phyloP scores from a whole-genome alignment of 176 grass and related monocot genomes.

The Carex myosuroides region DNA sequence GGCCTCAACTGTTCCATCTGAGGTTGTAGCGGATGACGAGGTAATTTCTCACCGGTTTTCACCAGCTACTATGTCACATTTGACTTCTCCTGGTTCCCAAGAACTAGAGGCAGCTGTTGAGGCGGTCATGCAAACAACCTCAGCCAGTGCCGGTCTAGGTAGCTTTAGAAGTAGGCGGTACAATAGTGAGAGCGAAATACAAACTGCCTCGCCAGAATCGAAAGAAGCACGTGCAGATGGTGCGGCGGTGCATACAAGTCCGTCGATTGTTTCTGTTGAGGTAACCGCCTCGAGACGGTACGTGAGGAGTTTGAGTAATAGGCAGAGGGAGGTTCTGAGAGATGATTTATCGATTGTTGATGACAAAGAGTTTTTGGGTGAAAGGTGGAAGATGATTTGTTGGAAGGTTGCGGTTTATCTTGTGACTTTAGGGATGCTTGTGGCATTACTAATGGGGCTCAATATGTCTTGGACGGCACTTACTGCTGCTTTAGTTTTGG shows the following conservation, averaged over 20 bases:
- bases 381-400: constrained; percentile 56
- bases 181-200: constrained; percentile 71
- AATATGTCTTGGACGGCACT: constrained; percentile 98
- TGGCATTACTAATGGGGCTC: constrained; percentile 69
- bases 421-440: constrained; percentile 77
- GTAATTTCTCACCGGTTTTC: constrained; percentile 81
- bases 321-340: background rate
- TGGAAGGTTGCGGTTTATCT: constrained; percentile 78
- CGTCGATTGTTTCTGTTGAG: constrained; percentile 45
- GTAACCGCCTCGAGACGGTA: constrained; percentile 44
- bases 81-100: constrained; percentile 34
- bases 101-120: constrained; percentile 22
- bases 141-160: constrained; percentile 28
- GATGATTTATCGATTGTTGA: constrained; percentile 30
- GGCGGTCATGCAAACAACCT: constrained; percentile 27
- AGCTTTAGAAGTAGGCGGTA: constrained; percentile 43
- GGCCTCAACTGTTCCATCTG: background rate
- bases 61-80: constrained; percentile 70
- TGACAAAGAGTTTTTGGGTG: constrained; percentile 18
- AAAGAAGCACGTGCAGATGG: constrained; percentile 18
- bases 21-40: constrained; percentile 56
- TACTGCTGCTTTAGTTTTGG: constrained; percentile 72
- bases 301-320: constrained; percentile 28
- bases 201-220: constrained; percentile 25
- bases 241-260: constrained; percentile 17